These are phyloP conservation scores for Ceratocystis destructans DNA, from an alignment of 2,329 filamentous ascomycete species.

Conservation along the genomic window DNA sequence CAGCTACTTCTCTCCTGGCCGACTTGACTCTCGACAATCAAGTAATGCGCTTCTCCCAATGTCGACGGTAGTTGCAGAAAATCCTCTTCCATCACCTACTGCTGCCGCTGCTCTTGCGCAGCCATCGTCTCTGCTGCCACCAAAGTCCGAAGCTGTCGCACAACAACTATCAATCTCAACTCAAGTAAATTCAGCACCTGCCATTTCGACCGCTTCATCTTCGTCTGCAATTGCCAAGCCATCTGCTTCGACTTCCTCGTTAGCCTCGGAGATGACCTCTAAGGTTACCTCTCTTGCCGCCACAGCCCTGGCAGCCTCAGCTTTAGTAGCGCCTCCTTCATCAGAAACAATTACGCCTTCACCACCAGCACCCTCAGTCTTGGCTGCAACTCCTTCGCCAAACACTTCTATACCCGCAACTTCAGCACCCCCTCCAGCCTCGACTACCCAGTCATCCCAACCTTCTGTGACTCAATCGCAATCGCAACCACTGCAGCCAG, in stretches of 20 bases:
- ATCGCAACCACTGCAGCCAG: background rate
- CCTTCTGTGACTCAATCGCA: background rate
- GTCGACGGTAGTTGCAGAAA: background rate
- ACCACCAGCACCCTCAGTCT: background rate
- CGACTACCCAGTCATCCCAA: background rate
- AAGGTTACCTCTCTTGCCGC: background rate
- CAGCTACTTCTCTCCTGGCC: background rate
- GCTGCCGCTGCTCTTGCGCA: background rate
- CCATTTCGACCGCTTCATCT: background rate
- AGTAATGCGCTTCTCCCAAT: background rate
- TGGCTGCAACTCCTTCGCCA: background rate
- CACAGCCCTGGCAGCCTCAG: slow-evolving; percentile 2
- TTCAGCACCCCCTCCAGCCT: background rate
- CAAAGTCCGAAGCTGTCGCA: background rate
- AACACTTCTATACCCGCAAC: background rate
- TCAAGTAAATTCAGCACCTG: background rate
- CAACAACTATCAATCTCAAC: background rate
- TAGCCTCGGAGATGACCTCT: background rate
- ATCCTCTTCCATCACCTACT: background rate
- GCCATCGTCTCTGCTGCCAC: background rate
- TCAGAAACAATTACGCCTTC: background rate
- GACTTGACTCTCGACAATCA: background rate
- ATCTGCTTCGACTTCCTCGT: background rate
- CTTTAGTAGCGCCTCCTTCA: background rate
- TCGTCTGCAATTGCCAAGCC: background rate